Evolutionary conservation across 2,329 filamentous ascomycete species (phyloP).

Genomic region (Pseudopithomyces chartarum): DNA sequence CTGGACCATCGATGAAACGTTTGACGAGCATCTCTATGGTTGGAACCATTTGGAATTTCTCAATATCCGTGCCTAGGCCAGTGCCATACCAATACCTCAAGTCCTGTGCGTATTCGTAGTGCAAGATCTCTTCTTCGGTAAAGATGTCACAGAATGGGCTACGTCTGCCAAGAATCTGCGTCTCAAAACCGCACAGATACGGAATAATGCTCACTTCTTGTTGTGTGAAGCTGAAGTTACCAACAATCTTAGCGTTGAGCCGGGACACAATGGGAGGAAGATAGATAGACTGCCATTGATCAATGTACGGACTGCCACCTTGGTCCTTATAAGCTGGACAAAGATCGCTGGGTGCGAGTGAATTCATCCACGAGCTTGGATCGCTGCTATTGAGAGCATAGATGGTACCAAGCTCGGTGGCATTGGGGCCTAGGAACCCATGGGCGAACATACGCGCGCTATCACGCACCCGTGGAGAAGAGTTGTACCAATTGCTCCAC

Average conservation of each 20-base stretch:
- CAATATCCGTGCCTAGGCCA: conserved; percentile 61
- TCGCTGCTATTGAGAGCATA: conserved; percentile 63
- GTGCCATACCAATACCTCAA: conserved; percentile 70
- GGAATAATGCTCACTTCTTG: conserved; percentile 64
- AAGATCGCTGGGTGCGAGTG: conserved; percentile 65
- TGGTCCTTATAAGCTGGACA: conserved; percentile 64
- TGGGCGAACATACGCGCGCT: conserved; percentile 65
- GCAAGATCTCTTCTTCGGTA: conserved; percentile 63
- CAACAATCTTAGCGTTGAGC: conserved; percentile 59
- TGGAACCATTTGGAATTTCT: conserved; percentile 65
- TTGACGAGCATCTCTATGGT: conserved; percentile 60
- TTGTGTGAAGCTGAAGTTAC: conserved; percentile 60
- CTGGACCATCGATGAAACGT: conserved; percentile 59
- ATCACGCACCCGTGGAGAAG: conserved; percentile 61
- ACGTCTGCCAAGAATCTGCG: conserved; percentile 64
- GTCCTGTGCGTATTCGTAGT: conserved; percentile 72
- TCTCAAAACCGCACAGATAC: conserved; percentile 74
- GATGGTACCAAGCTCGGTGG: conserved; percentile 59
- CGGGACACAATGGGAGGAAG: conserved; percentile 60
- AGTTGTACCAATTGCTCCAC: conserved; percentile 68
- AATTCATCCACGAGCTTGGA: conserved; percentile 63
- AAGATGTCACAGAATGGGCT: conserved; percentile 69
- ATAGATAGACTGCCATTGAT: conserved; percentile 57
- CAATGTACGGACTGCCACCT: conserved; percentile 54
- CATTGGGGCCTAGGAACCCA: conserved; percentile 64